Base-by-base conservation (phyloP, 305 asterid genomes). In the Rubia occidens region DNA sequence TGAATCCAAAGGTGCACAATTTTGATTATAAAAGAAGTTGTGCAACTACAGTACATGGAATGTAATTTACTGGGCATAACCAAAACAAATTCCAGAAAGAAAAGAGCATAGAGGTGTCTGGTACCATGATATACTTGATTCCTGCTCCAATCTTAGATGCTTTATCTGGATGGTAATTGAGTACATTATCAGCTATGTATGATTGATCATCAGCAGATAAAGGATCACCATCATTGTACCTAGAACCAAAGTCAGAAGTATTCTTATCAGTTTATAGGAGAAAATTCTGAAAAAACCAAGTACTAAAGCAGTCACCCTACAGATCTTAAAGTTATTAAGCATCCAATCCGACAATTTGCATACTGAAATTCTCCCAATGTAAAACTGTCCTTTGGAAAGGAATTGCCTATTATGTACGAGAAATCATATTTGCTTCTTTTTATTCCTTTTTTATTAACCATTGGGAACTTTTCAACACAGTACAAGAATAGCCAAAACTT, bases 221-320 rank as follows among this genome's bases (percentile, higher is more conserved):
- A 65, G 89, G 95, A 79, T 90, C 95, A 29, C 95, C 97, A 70
- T 90, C 95, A 68, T 79, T 90, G 87, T 85, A 85, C 90, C 98
- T 94, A 74, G 81, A 78, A 42, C 21, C 61, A 66, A 39, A 66
- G 40, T 35, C 26, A 32, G n/a, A 68, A 56, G 35, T 35, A 35
- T 55, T 53, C 11, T 17, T n/a, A 53, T 68, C 71, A 68, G 37
- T 37, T 35, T 9, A 53, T 6, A 13, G 21, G 5, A 47, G 58
- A 47, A 14, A 45, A 40, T 0, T 18, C 21, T 39, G 29, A 64
- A 40, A 26, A 9, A 26, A 17, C 26, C 37, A 65, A 55, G 35
- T 29, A 42, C 20, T 51, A 60, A 64, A 8, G 37, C 40, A 29
- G n/a, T 5, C 39, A 54, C 9, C 39, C 67, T 5, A 24, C 54